Evolutionary conservation across 192 early-diverging fungal species (phyloP), one percentile per base, ranked within the genome.

Genomic region (Coemansia sp.): DNA sequence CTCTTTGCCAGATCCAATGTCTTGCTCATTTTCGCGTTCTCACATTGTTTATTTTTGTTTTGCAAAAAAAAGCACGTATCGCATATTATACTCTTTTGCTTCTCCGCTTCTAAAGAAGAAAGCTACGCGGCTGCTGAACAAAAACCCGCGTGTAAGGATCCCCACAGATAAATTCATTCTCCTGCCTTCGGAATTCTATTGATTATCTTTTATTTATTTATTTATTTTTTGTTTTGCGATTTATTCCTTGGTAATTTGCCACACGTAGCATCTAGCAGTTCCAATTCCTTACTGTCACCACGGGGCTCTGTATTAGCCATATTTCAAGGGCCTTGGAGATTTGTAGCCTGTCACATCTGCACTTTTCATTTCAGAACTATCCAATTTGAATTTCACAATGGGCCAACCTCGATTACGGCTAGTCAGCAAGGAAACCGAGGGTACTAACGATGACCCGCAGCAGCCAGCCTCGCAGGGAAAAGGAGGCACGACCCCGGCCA

Each of bases 401-500:
- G 78, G 78, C 15, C 78, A 80, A 54, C 72, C 68, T 29, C 78
- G 78, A 64, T 54, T 80, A 57, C 78, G 78, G 42, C 63, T 80
- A 29, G 59, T 80, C 25, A 80, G 55, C 48, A 74, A 67, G 45
- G 73, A 71, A 22, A 43, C 54, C 8, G 69, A 61, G 20, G 41
- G 67, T 32, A 50, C 33, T 19, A 71, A 53, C 15, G 76, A 78
- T 22, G 67, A 58, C 53, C 43, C 65, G 25, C 68, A 69, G 13
- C 55, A 45, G 25, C 40, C 35, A n/a, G 35, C 54, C 38, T 65
- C 59, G 29, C 56, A 40, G 23, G 32, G 17, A 22, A 53, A 65
- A 29, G 38, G 17, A 61, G 33, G 50, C 13, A n/a, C 11, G 14
- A n/a, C 63, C 2, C 54, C 61, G 33, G 36, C 60, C 3, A 52